These are phyloP conservation scores for Punica granatum DNA, from an alignment of 345 rosid genomes.

Conservation along the genomic window DNA sequence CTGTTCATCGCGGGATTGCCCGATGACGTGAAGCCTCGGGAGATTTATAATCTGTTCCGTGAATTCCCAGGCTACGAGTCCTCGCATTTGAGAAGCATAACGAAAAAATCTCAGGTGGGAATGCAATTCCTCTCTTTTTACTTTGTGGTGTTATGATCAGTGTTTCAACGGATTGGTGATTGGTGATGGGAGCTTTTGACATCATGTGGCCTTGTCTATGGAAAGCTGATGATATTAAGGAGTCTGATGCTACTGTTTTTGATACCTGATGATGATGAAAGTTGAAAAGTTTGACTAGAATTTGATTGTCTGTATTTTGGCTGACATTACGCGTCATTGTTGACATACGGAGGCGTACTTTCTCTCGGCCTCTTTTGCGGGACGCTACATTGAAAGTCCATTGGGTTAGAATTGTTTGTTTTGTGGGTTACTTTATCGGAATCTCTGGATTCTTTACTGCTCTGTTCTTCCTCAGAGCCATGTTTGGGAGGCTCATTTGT, in stretches of 20 bases:
- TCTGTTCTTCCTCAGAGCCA: neutral
- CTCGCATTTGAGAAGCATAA: constrained; percentile 62
- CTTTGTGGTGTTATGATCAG: neutral
- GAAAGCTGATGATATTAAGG: neutral
- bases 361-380: no score
- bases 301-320: neutral
- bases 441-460: neutral
- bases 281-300: neutral
- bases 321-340: no score
- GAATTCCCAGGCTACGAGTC: constrained; percentile 88
- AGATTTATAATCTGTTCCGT: constrained; percentile 80
- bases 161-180: neutral
- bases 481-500: neutral
- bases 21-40: constrained; percentile 79
- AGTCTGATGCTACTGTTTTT: neutral
- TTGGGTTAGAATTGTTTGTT: no score
- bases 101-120: constrained; percentile 40
- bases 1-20: constrained; percentile 91
- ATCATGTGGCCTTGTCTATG: neutral
- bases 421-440: neutral
- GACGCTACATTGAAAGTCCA: no score
- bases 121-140: neutral
- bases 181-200: neutral
- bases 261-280: neutral
- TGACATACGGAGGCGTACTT: no score